phyloP scores from a whole-genome alignment of 768 basidiomycete genomes.

The Mrakia gelida region DNA sequence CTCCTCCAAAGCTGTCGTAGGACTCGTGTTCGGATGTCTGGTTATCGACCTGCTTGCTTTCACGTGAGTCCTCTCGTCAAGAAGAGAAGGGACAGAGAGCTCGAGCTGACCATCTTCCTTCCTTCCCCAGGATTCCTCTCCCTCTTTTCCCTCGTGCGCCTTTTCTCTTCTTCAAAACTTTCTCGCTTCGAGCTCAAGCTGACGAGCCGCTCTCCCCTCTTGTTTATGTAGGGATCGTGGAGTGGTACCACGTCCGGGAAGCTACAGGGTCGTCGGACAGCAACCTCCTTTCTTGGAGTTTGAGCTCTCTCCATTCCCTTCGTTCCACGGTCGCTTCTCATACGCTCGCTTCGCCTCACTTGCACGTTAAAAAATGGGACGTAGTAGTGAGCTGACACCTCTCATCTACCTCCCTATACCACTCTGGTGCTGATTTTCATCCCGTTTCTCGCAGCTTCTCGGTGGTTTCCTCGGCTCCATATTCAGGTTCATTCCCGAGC shows the following conservation, averaged over 20 bases:
- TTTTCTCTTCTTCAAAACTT: neutral
- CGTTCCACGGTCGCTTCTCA: constrained; percentile 58
- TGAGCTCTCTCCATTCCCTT: constrained; percentile 61
- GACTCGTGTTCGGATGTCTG: constrained; percentile 81
- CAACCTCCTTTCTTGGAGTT: constrained; percentile 65
- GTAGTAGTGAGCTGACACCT: constrained; percentile 52
- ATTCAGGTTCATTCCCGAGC: constrained; percentile 21
- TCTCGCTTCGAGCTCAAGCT: constrained; percentile 28
- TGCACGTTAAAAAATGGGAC: constrained; percentile 67
- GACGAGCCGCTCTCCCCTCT: constrained; percentile 54
- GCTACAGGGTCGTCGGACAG: constrained; percentile 56
- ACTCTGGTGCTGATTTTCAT: neutral
- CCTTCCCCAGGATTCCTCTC: constrained; percentile 18
- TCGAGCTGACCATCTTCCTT: constrained; percentile 58
- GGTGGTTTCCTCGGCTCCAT: constrained; percentile 47
- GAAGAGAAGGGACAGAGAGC: neutral
- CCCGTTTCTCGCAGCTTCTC: constrained; percentile 51
- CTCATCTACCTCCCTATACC: neutral
- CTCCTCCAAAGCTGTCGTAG: constrained; percentile 55
- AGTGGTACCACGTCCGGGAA: constrained; percentile 56
- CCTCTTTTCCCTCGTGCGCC: constrained; percentile 28
- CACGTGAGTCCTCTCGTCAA: constrained; percentile 45
- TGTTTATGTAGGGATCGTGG: neutral
- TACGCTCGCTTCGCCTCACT: constrained; percentile 47
- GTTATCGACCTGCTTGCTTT: constrained; percentile 73